Conservation (phyloP, 2,329 filamentous ascomycete species). For the Mycogone perniciosa region DNA sequence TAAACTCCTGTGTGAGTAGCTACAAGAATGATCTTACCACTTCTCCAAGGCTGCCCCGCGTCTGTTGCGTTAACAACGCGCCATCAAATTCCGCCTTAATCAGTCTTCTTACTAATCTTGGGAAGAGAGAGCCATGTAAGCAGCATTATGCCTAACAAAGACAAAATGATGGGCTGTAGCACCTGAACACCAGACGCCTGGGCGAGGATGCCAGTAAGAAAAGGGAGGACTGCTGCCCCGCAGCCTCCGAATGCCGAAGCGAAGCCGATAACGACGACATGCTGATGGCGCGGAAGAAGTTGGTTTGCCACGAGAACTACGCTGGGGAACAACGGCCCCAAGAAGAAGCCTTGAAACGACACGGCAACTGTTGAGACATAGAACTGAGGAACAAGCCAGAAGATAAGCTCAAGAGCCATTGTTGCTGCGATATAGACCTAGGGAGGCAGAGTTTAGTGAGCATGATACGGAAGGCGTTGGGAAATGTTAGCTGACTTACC, state of each 20-base stretch:
- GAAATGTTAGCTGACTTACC: slow-evolving; percentile 4
- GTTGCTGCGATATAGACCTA: slow-evolving; percentile 56
- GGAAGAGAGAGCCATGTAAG: too few species aligned
- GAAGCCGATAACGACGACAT: slow-evolving; percentile 77
- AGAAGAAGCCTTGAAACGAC: slow-evolving; percentile 67
- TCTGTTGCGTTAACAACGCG: too few species aligned
- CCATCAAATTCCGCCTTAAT: too few species aligned
- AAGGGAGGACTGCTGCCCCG: slow-evolving; percentile 61
- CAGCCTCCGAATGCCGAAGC: slow-evolving; percentile 69
- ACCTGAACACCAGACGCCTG: slow-evolving; percentile 49
- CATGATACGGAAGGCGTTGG: background rate
- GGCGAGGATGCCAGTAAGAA: slow-evolving; percentile 64
- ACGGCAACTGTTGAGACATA: slow-evolving; percentile 68
- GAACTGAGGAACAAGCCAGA: slow-evolving; percentile 77
- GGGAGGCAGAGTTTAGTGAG: slow-evolving; percentile 11
- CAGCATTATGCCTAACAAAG: too few species aligned
- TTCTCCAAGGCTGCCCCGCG: too few species aligned
- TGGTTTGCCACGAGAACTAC: slow-evolving; percentile 69
- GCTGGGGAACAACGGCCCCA: slow-evolving; percentile 73
- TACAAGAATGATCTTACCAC: too few species aligned
- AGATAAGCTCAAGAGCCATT: slow-evolving; percentile 62
- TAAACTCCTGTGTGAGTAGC: too few species aligned
- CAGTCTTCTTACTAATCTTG: too few species aligned
- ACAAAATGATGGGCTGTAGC: slow-evolving; percentile 23
- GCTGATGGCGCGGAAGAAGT: slow-evolving; percentile 63